Evolutionary conservation across 176 grass and related monocot species (phyloP), one percentile per base, ranked within the genome.

Genomic region (Secale cereale): DNA sequence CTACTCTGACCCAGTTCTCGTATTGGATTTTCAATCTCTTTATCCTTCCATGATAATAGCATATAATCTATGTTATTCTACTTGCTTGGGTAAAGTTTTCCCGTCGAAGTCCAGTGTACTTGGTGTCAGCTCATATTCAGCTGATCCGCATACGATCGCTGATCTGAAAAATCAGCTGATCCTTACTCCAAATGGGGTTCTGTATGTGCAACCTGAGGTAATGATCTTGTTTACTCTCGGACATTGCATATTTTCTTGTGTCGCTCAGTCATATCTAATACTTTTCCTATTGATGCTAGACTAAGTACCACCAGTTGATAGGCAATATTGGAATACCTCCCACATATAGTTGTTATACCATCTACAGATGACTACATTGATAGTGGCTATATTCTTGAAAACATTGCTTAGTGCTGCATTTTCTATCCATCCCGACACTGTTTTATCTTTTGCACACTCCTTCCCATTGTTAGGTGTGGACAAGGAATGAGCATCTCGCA

Each of bases 41-140:
- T 98, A 98, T 86, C 95, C 95, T 77, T 95, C 93, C n/a, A 98
- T 98, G 95, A 93, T 95, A 91, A 98, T 98, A 88, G 95, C 95
- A 71, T 98, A 98, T 83, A 98, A 98, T 72, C 80, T 95, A 65
- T 98, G 95, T 88, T 98, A 92, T 81, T 91, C 85, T 83, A 95
- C 95, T 74, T 98, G 95, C 83, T 90, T 98, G 89, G 95, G 95
- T 43, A 98, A 98, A 90, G 83, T 98, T 82, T 86, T 95, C 74
- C 95, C 95, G 12, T 95, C 95, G 9, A 98, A 86, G 70, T 90
- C 95, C 65, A 88, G 85, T 57, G 87, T 98, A 66, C 89, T 95
- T 88, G 95, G 95, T 85, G 95, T 98, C 52, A 91, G 89, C 33
- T 93, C 95, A 74, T 98, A 93, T 81, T 89, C 90, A 92, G 85